Conservation (phyloP, 257 asterid genomes). For the Nicotiana sylvestris region DNA sequence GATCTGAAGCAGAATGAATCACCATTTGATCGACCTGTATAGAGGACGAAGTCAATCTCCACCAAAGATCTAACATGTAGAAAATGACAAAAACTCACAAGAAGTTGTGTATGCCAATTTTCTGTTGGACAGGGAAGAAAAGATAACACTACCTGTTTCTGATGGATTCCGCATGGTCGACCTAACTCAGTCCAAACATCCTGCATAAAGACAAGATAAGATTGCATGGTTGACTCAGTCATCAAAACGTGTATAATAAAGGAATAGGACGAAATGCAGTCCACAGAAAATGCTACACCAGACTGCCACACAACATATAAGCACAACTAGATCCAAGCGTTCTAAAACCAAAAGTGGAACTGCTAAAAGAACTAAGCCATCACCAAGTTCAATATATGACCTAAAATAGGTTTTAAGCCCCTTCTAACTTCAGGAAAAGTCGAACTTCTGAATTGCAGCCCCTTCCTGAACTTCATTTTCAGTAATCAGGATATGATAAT, state of each 20-base stretch:
- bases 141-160: constrained; percentile 51
- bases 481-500: background rate
- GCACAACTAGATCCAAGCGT: background rate
- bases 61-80: background rate
- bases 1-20: constrained; percentile 81
- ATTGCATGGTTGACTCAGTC: background rate
- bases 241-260: background rate
- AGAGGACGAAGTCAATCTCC: constrained; percentile 18
- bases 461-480: background rate
- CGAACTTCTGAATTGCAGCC: background rate
- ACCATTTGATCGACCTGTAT: constrained; percentile 81
- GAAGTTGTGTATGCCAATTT: background rate
- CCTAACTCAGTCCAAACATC: constrained; percentile 92
- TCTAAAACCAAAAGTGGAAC: background rate
- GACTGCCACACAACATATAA: background rate
- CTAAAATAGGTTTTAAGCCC: background rate
- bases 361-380: background rate
- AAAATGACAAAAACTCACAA: background rate
- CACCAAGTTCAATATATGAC: background rate
- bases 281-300: background rate
- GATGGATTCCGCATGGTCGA: constrained; percentile 84
- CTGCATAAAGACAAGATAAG: constrained; percentile 29
- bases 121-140: background rate
- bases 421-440: background rate
- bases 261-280: background rate